These are phyloP conservation scores for Gonapodya prolifera DNA, from an alignment of 192 early-diverging fungal genomes.

Conservation along the genomic window DNA sequence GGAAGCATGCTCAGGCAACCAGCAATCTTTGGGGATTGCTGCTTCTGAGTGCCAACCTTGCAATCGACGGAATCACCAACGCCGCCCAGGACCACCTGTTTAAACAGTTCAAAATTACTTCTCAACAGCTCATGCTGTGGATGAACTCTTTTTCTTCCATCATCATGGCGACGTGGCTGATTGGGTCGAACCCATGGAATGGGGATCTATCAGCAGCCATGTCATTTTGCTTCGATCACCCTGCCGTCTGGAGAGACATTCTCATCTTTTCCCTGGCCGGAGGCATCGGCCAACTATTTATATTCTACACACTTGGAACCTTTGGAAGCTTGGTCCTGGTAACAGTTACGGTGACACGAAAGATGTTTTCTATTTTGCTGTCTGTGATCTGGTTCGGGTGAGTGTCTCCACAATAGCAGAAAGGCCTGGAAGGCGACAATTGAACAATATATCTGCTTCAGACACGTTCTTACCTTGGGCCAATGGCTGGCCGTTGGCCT, in stretches of 20 bases:
- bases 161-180: conserved; percentile 60
- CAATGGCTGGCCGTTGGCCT: conserved; percentile 80
- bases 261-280: conserved; percentile 83
- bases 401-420: neutral
- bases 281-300: conserved; percentile 94
- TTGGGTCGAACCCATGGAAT: conserved; percentile 52
- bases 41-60: conserved; percentile 70
- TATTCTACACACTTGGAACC: conserved; percentile 82
- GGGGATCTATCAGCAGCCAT: conserved; percentile 63
- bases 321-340: conserved; percentile 84
- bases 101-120: conserved; percentile 62
- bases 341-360: conserved; percentile 92
- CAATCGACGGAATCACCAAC: conserved; percentile 90
- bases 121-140: conserved; percentile 93
- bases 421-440: neutral
- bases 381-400: conserved; percentile 73
- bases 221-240: conserved; percentile 61
- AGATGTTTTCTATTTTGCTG: conserved; percentile 89
- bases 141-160: conserved; percentile 80
- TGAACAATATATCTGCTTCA: neutral
- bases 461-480: conserved; percentile 52
- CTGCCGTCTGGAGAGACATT: conserved; percentile 69
- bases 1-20: conserved; percentile 24
- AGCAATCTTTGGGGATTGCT: conserved; percentile 63
- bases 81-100: conserved; percentile 94